Conservation (phyloP, 2,329 filamentous ascomycete genomes). For the Waltergamsia citrina region DNA sequence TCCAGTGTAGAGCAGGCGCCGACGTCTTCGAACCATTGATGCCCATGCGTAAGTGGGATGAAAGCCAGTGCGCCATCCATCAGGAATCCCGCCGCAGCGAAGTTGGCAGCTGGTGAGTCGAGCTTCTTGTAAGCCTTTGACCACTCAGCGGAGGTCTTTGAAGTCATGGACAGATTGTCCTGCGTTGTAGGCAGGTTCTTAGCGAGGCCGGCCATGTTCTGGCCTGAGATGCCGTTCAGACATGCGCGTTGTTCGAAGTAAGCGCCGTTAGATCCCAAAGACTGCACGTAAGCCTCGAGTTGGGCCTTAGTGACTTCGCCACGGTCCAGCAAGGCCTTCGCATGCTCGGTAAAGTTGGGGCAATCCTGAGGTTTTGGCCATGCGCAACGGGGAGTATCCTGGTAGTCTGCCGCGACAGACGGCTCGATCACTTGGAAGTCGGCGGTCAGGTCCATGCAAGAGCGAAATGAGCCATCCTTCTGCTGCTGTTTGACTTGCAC, state of each 20-base stretch:
- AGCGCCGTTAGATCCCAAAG: constrained; percentile 17
- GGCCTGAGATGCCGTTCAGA: constrained; percentile 28
- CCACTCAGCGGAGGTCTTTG: constrained; percentile 32
- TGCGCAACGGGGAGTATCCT: constrained; percentile 18
- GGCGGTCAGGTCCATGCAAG: constrained; percentile 29
- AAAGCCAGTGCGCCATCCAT: constrained; percentile 35
- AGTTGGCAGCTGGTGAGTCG: constrained; percentile 16
- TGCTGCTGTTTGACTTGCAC: constrained; percentile 32
- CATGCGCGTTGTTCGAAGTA: constrained; percentile 25
- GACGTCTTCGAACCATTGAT: constrained; percentile 31
- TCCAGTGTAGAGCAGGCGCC: constrained; percentile 36
- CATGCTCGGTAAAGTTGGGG: constrained; percentile 8
- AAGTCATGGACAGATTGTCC: constrained; percentile 18
- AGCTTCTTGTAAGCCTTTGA: constrained; percentile 15
- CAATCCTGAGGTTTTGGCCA: constrained; percentile 13
- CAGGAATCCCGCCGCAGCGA: constrained; percentile 28
- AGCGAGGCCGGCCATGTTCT: constrained; percentile 30
- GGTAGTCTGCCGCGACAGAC: constrained; percentile 23
- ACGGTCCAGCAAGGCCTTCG: constrained; percentile 8
- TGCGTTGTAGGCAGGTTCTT: constrained; percentile 28
- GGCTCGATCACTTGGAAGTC: constrained; percentile 36
- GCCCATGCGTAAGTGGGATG: constrained; percentile 28
- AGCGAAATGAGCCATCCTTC: constrained; percentile 21
- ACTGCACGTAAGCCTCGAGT: constrained; percentile 9
- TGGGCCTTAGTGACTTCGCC: constrained; percentile 14